Evolutionary conservation across 371 early-diverging fungal genomes (phyloP).

Genomic region (Ecytonucleospora hepatopenaei): DNA sequence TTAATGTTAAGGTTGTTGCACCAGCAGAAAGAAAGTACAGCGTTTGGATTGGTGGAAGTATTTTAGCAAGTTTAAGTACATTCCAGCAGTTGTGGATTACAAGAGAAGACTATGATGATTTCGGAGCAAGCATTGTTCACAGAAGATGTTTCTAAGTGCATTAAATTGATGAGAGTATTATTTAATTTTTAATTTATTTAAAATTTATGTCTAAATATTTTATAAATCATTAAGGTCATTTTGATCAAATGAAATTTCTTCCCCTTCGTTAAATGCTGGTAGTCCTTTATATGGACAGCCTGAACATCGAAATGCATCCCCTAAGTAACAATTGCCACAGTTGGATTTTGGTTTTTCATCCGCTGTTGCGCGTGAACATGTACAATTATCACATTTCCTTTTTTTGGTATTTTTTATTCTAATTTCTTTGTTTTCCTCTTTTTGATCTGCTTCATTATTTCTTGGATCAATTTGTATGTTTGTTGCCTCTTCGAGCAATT

Average conservation of each 20-base stretch:
- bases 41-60: conserved; percentile 99
- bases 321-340: conserved; percentile 75
- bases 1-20: conserved; percentile 97
- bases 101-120: conserved; percentile 82
- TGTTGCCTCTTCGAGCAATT: conserved; percentile 3
- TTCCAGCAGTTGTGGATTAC: conserved; percentile 95
- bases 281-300: conserved; percentile 90
- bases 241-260: conserved; percentile 64
- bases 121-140: conserved; percentile 56
- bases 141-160: conserved; percentile 58
- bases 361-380: conserved; percentile 19
- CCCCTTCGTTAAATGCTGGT: conserved; percentile 91
- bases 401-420: not conserved
- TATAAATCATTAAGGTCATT: conserved; percentile 19
- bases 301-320: conserved; percentile 94
- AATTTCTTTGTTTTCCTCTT: not conserved
- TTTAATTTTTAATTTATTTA: not conserved
- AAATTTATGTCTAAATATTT: not conserved
- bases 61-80: conserved; percentile 90
- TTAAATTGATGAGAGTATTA: not conserved
- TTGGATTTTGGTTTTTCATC: conserved; percentile 32
- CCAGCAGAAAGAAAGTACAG: conserved; percentile 99
- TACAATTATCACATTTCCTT: conserved; percentile 51
- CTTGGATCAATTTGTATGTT: conserved; percentile 4
- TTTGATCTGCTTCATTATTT: conserved; percentile 1